A percentile compares a stretch with the other conserved stretches of the same genome.
These are phyloP conservation scores for Ramaria sp. DNA, from an alignment of 768 basidiomycete genomes.

Conservation along the genomic window DNA sequence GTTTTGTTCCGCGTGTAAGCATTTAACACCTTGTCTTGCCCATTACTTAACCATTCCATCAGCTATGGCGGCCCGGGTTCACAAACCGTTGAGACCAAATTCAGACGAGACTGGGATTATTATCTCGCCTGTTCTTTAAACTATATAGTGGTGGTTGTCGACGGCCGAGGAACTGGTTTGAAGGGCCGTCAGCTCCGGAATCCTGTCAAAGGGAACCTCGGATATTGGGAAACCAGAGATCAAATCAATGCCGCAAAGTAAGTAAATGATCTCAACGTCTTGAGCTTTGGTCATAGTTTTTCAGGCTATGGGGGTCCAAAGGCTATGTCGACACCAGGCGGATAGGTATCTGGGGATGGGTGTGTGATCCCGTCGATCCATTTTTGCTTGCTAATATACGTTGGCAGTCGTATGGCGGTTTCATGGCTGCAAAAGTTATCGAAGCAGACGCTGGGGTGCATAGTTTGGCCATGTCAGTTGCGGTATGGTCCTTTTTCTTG, in stretches of 20 bases:
- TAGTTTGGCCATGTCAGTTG: slow-evolving; percentile 83
- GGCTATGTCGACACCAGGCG: slow-evolving; percentile 80
- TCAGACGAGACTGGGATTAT: slow-evolving; percentile 73
- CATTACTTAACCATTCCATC: background rate
- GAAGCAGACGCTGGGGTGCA: slow-evolving; percentile 88
- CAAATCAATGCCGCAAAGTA: slow-evolving; percentile 84
- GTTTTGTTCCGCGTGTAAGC: slow-evolving; percentile 78
- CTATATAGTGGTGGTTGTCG: slow-evolving; percentile 81
- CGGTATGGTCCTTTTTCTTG: slow-evolving; percentile 36
- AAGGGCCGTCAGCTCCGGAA: slow-evolving; percentile 80
- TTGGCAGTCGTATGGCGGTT: slow-evolving; percentile 85
- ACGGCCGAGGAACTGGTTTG: slow-evolving; percentile 90
- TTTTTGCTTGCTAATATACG: background rate
- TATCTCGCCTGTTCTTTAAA: slow-evolving; percentile 73
- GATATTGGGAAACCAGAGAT: slow-evolving; percentile 81
- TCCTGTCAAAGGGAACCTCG: slow-evolving; percentile 80
- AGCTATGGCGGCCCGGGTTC: slow-evolving; percentile 89
- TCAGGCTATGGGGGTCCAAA: slow-evolving; percentile 73
- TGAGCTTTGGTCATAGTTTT: background rate
- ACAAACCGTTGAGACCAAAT: slow-evolving; percentile 64
- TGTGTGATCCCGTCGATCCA: slow-evolving; percentile 26
- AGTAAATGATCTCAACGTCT: slow-evolving; percentile 17
- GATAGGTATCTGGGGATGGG: slow-evolving; percentile 98
- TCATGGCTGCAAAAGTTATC: slow-evolving; percentile 87
- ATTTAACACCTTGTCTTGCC: background rate